Evolutionary conservation across 805 yeast species (phyloP).

Genomic region (Saturnispora besseyi): DNA sequence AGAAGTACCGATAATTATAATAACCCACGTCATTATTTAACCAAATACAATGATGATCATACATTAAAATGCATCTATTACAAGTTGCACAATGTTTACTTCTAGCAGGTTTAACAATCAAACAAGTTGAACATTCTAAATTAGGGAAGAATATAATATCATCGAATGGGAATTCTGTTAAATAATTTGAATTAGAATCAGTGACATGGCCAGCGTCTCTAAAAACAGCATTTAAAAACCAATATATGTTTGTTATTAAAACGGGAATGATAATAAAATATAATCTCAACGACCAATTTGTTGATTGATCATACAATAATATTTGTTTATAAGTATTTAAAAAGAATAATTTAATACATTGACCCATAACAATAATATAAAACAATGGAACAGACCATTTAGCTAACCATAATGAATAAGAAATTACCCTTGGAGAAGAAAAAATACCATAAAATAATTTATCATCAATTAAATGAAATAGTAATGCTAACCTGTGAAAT

Average conservation of each 20-base stretch:
- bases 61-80: constrained; percentile 50
- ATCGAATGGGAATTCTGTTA: constrained; percentile 29
- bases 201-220: constrained; percentile 35
- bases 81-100: constrained; percentile 70
- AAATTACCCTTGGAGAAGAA: constrained; percentile 9
- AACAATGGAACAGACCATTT: constrained; percentile 39
- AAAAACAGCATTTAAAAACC: constrained; percentile 33
- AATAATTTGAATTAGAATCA: constrained; percentile 1
- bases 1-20: constrained; percentile 41
- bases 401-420: constrained; percentile 12
- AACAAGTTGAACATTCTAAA: constrained; percentile 41
- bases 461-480: constrained; percentile 19
- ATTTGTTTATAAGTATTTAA: constrained; percentile 15
- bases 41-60: constrained; percentile 57
- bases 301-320: constrained; percentile 8
- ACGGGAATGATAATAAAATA: constrained; percentile 25
- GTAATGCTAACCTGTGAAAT: neutral
- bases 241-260: constrained; percentile 26
- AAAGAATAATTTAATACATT: constrained; percentile 22
- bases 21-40: constrained; percentile 49
- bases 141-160: constrained; percentile 34
- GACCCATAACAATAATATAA: constrained; percentile 30
- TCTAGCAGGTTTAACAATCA: constrained; percentile 62
- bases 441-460: constrained; percentile 19
- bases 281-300: constrained; percentile 11